Percentiles rank a stretch among this genome's conserved stretches.
These are phyloP conservation scores for Colletotrichum somersetense DNA, from an alignment of 2,329 filamentous ascomycete genomes.

Conservation along the genomic window DNA sequence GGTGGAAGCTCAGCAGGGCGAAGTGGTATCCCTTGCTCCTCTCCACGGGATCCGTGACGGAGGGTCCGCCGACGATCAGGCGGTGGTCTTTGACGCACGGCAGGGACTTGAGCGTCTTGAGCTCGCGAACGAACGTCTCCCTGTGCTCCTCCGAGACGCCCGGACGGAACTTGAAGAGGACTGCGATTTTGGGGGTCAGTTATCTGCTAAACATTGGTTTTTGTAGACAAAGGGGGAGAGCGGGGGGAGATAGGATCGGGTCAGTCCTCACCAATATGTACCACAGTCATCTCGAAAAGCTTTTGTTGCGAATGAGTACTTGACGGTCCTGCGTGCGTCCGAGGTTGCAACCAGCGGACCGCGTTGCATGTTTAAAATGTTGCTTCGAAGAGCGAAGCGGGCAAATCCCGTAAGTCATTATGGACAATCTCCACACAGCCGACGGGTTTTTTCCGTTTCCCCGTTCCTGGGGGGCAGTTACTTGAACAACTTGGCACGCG, in stretches of 20 bases:
- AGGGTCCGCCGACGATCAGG: constrained; percentile 65
- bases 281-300: neutral
- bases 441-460: neutral
- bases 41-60: constrained; percentile 64
- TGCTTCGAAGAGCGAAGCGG: neutral
- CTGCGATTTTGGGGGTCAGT: constrained; percentile 47
- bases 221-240: neutral
- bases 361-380: neutral
- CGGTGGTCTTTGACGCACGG: constrained; percentile 62
- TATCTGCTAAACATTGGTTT: neutral
- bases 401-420: neutral
- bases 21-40: constrained; percentile 66
- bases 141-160: constrained; percentile 58
- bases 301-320: neutral
- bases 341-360: neutral
- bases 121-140: constrained; percentile 58
- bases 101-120: constrained; percentile 62
- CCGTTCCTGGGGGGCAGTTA: neutral
- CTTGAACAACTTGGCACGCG: no score
- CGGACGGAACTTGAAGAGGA: constrained; percentile 63
- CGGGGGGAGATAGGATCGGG: no score
- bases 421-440: neutral
- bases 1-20: constrained; percentile 65
- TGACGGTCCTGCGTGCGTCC: neutral
- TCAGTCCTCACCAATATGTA: constrained; percentile 4